A percentile compares a stretch with the other conserved stretches of the same genome.
Evolutionary conservation across 2,329 filamentous ascomycete species (phyloP).

Genomic region (Xylariaceae sp.): DNA sequence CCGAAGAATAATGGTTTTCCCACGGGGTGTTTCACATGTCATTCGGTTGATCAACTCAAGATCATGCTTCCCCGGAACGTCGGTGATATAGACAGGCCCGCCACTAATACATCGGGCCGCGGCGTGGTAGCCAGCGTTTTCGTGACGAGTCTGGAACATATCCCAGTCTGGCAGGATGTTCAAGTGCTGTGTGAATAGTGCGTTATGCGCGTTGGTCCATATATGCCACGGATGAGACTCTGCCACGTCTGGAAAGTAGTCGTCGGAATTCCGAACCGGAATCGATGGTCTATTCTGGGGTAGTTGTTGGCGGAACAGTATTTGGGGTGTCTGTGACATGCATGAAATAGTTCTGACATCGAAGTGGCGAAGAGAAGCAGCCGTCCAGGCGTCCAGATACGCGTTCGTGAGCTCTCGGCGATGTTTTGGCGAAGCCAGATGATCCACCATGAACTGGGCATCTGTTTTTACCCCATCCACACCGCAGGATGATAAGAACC

Average conservation of each 20-base stretch:
- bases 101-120: slow-evolving; percentile 86
- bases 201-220: slow-evolving; percentile 89
- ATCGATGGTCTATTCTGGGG: slow-evolving; percentile 70
- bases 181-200: slow-evolving; percentile 74
- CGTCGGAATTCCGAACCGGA: slow-evolving; percentile 78
- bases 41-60: slow-evolving; percentile 72
- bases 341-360: slow-evolving; percentile 77
- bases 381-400: slow-evolving; percentile 84
- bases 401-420: slow-evolving; percentile 67
- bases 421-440: slow-evolving; percentile 62
- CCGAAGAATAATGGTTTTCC: slow-evolving; percentile 74
- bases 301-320: slow-evolving; percentile 80
- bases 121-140: slow-evolving; percentile 79
- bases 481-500: slow-evolving; percentile 68
- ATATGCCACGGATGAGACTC: slow-evolving; percentile 90
- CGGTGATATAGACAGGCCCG: slow-evolving; percentile 91
- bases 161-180: slow-evolving; percentile 83
- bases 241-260: slow-evolving; percentile 83
- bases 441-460: slow-evolving; percentile 84
- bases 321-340: slow-evolving; percentile 87
- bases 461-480: slow-evolving; percentile 91
- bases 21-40: slow-evolving; percentile 67
- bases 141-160: slow-evolving; percentile 62
- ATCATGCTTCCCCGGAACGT: slow-evolving; percentile 79
- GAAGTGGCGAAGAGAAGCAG: slow-evolving; percentile 74